Conservation (phyloP, 345 rosid genomes). For the Salix koriyanagi region DNA sequence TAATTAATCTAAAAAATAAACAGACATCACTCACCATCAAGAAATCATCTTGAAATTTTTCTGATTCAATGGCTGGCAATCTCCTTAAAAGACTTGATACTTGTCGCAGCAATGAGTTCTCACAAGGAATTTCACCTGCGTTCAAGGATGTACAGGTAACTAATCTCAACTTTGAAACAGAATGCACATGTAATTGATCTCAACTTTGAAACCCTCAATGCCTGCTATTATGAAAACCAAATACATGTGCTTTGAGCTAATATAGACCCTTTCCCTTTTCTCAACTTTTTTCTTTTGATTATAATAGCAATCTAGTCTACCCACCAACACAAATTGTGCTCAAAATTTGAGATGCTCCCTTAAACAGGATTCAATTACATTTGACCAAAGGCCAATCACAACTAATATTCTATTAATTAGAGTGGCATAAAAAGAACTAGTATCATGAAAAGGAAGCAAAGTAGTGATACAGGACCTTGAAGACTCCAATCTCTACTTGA, state of each 20-base stretch:
- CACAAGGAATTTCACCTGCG: constrained; percentile 88
- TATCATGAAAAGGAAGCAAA: background rate
- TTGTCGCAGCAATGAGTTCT: constrained; percentile 87
- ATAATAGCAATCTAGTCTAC: background rate
- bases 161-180: background rate
- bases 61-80: constrained; percentile 91
- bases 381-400: background rate
- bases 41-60: constrained; percentile 86
- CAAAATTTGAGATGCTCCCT: background rate
- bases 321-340: background rate
- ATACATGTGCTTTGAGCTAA: background rate
- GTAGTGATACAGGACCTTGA: background rate
- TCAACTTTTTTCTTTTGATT: background rate
- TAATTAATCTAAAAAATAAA: background rate
- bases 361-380: background rate
- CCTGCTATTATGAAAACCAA: background rate
- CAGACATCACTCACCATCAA: constrained; percentile 60
- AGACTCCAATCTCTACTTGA: background rate
- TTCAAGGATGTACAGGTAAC: constrained; percentile 12
- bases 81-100: constrained; percentile 90
- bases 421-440: background rate
- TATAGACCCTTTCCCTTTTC: too few relatives aligned
- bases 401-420: background rate
- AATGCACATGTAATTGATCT: background rate
- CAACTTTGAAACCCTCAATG: background rate